Evolutionary conservation across 129 eudicot species (phyloP).

Genomic region (Calendula officinalis): DNA sequence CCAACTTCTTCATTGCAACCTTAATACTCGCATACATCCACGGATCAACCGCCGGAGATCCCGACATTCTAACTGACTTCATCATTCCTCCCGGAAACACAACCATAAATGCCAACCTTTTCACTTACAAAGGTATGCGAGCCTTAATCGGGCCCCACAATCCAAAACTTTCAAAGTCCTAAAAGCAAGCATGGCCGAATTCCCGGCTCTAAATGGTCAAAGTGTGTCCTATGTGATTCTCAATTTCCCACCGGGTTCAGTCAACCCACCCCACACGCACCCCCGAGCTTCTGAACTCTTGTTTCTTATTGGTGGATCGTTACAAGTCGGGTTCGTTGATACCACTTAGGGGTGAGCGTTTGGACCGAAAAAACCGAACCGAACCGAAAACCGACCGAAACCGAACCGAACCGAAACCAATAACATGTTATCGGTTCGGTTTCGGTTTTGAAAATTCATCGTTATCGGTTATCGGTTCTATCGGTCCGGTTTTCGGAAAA

Average conservation of each 20-base stretch:
- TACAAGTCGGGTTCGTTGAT: constrained; percentile 28
- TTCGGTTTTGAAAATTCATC: too few species aligned
- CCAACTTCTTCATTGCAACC: not conserved
- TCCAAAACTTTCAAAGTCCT: not conserved
- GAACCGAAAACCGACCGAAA: too few species aligned
- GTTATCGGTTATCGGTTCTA: too few species aligned
- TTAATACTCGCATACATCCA: constrained; percentile 17
- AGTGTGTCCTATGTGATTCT: constrained; percentile 26
- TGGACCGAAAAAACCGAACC: too few species aligned
- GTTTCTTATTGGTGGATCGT: constrained; percentile 17
- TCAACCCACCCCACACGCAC: constrained; percentile 16
- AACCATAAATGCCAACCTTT: constrained; percentile 9
- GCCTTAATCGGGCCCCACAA: not conserved
- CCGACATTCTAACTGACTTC: constrained; percentile 25
- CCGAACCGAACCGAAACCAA: too few species aligned
- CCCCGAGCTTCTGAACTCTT: constrained; percentile 27
- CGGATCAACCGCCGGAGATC: constrained; percentile 17
- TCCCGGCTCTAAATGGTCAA: constrained; percentile 30
- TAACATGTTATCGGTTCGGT: too few species aligned
- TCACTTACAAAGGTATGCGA: constrained; percentile 27
- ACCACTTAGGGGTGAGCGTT: too few species aligned
- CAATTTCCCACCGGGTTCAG: constrained; percentile 24
- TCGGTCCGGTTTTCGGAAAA: too few species aligned
- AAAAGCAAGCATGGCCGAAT: constrained; percentile 24
- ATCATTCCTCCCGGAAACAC: not conserved